These are phyloP conservation scores for Dictyostelium intermedium DNA, from an alignment of 78 protist genomes.

Conservation along the genomic window DNA sequence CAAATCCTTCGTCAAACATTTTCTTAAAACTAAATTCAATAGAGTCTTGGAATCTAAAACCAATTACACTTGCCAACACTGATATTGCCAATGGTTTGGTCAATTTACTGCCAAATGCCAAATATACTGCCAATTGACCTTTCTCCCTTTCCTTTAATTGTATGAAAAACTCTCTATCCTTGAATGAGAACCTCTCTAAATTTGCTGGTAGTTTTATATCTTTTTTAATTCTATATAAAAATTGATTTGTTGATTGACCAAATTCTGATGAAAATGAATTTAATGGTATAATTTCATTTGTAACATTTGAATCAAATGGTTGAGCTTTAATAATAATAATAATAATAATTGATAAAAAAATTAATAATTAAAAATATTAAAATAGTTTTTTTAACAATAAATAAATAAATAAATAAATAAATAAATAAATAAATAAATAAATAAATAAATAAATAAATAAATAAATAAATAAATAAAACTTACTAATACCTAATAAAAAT, in stretches of 20 bases:
- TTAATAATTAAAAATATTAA: too few relatives aligned
- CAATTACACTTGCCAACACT: slow-evolving; percentile 59
- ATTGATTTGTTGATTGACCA: slow-evolving; percentile 65
- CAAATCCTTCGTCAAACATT: slow-evolving; percentile 78
- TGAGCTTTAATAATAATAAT: too few relatives aligned
- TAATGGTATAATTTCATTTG: slow-evolving; percentile 69
- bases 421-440: not conserved
- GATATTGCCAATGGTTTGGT: slow-evolving; percentile 59
- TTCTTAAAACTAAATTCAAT: slow-evolving; percentile 57
- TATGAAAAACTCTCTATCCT: slow-evolving; percentile 72
- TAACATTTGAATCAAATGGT: slow-evolving; percentile 43
- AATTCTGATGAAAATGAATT: slow-evolving; percentile 48
- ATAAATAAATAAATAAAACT: not conserved
- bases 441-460: not conserved
- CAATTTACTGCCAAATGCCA: slow-evolving; percentile 61
- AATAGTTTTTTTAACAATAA: not conserved
- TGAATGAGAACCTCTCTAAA: slow-evolving; percentile 67
- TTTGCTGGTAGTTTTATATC: slow-evolving; percentile 73
- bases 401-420: not conserved
- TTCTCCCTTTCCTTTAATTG: slow-evolving; percentile 76
- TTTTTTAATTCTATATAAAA: slow-evolving; percentile 55
- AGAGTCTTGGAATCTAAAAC: slow-evolving; percentile 69
- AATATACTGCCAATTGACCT: slow-evolving; percentile 73
- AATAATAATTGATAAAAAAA: too few relatives aligned
- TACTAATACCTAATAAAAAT: slow-evolving; percentile 50